Evolutionary conservation across 768 basidiomycete genomes (phyloP).

Genomic region (Leucocoprinus leucothites): DNA sequence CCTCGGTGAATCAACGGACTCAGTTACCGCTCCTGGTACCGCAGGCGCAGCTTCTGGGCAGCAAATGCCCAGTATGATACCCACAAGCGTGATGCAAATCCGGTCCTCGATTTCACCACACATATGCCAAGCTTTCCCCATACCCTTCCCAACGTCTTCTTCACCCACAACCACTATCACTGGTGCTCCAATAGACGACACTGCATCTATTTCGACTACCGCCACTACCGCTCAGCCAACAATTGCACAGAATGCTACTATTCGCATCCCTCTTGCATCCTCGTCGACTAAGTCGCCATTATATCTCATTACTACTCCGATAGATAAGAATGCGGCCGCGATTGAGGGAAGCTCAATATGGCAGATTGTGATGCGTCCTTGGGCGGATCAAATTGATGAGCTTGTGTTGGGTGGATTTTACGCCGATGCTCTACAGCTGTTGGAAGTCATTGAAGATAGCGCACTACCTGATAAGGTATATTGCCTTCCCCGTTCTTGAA

Average conservation of each 20-base stretch:
- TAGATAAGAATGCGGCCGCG: constrained; percentile 61
- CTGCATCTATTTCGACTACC: constrained; percentile 22
- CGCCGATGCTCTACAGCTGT: constrained; percentile 73
- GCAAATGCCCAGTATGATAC: constrained; percentile 36
- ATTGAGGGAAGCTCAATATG: constrained; percentile 79
- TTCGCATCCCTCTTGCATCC: constrained; percentile 65
- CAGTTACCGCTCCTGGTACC: neutral
- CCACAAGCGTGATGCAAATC: constrained; percentile 65
- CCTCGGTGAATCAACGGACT: constrained; percentile 18
- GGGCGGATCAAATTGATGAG: constrained; percentile 84
- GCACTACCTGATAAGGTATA: constrained; percentile 62
- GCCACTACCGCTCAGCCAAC: constrained; percentile 14
- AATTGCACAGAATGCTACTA: constrained; percentile 36
- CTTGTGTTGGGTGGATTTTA: constrained; percentile 68
- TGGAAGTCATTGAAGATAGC: constrained; percentile 64
- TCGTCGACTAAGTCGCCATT: constrained; percentile 49
- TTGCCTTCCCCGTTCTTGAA: neutral
- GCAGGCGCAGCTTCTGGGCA: constrained; percentile 14
- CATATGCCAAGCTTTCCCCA: constrained; percentile 44
- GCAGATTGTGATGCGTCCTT: constrained; percentile 66
- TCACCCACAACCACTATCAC: neutral
- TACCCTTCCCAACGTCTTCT: constrained; percentile 60
- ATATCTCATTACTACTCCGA: constrained; percentile 70
- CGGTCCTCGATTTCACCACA: constrained; percentile 66
- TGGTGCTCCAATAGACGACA: constrained; percentile 23